These are phyloP conservation scores for Puya raimondii DNA, from an alignment of 176 grass and related monocot genomes.

Conservation along the genomic window DNA sequence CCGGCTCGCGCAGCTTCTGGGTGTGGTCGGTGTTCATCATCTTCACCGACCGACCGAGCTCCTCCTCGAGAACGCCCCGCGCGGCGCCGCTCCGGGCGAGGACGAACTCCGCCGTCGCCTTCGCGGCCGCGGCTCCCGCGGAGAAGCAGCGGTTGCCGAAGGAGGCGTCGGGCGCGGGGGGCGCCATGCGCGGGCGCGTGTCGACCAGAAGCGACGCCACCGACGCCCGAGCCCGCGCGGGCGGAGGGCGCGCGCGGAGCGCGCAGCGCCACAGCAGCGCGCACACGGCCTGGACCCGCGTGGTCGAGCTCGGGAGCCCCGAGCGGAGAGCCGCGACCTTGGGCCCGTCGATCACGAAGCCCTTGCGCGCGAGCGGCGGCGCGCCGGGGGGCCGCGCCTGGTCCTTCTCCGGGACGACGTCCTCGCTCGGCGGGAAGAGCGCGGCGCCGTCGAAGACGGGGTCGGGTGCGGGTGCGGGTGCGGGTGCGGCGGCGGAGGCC, in stretches of 20 bases:
- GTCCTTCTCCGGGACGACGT: not conserved
- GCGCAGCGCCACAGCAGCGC: conserved; percentile 6
- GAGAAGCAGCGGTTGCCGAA: conserved; percentile 1
- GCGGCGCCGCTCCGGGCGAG: not conserved
- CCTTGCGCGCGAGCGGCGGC: not conserved
- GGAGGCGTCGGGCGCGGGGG: not conserved
- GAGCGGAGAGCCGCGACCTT: not conserved
- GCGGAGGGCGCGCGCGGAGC: not conserved
- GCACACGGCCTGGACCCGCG: not conserved
- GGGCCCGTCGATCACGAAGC: not conserved
- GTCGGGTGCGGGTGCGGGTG: not conserved
- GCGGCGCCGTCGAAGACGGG: not conserved
- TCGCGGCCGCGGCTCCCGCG: not conserved
- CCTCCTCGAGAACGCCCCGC: not conserved
- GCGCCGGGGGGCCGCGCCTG: not conserved
- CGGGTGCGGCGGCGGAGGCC: not conserved
- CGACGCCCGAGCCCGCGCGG: not conserved
- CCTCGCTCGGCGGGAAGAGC: not conserved
- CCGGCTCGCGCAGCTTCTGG: not conserved
- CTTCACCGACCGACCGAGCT: not conserved
- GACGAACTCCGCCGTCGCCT: not conserved
- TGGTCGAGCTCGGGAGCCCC: not conserved
- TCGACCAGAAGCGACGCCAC: not conserved
- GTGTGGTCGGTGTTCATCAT: not conserved
- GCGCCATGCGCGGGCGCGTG: not conserved